Conservation (phyloP, 192 early-diverging fungal species). For the Gonapodya sp. region DNA sequence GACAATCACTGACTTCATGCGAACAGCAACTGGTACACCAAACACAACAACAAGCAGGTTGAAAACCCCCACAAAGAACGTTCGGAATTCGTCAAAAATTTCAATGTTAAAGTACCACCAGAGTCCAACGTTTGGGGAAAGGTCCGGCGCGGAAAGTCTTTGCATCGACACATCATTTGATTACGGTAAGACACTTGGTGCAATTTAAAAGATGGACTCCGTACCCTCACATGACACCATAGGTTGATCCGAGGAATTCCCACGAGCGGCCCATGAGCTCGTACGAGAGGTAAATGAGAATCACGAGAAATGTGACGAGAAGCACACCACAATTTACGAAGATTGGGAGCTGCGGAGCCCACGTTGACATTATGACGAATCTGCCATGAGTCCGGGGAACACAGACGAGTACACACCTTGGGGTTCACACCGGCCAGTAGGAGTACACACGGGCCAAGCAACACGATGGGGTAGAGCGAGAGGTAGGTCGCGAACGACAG, state of each 20-base stretch:
- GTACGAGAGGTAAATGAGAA: constrained; percentile 26
- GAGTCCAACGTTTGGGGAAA: constrained; percentile 92
- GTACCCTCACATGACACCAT: constrained; percentile 58
- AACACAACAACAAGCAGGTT: constrained; percentile 90
- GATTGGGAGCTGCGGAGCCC: background rate
- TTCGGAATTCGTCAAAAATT: constrained; percentile 96
- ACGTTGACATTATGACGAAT: background rate
- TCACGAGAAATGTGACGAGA: constrained; percentile 32
- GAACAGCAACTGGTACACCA: constrained; percentile 68
- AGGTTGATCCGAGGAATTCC: constrained; percentile 55
- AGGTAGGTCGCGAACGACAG: constrained; percentile 74
- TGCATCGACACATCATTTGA: too few species aligned
- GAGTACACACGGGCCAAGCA: constrained; percentile 50
- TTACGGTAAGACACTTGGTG: too few species aligned
- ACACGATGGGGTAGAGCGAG: constrained; percentile 77
- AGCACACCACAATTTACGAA: constrained; percentile 30
- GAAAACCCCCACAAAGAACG: constrained; percentile 88
- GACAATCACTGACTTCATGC: constrained; percentile 48
- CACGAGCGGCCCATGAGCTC: constrained; percentile 53
- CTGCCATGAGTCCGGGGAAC: too few species aligned
- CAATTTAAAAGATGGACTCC: background rate
- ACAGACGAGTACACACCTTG: background rate
- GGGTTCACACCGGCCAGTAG: constrained; percentile 24
- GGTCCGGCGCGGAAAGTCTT: constrained; percentile 66
- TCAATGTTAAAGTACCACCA: constrained; percentile 99